phyloP scores from a whole-genome alignment of 176 grass and related monocot genomes.

The Saccharum officinarum region DNA sequence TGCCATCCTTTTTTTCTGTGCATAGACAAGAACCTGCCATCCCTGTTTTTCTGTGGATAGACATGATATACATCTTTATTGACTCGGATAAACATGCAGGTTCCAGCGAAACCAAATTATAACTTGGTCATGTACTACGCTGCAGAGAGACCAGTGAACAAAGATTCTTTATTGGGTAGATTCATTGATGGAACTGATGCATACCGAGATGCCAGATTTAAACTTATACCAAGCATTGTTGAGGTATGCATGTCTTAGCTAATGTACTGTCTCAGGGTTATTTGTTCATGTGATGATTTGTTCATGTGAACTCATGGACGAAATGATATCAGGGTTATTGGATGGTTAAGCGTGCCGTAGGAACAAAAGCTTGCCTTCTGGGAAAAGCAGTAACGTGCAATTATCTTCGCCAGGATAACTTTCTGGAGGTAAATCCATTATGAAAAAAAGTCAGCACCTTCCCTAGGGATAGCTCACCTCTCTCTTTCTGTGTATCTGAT shows the following conservation, averaged over 20 bases:
- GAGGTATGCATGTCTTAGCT: slow-evolving; percentile 64
- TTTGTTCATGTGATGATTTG: slow-evolving; percentile 33
- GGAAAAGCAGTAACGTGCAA: slow-evolving; percentile 97
- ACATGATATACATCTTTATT: background rate
- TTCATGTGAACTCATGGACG: slow-evolving; percentile 24
- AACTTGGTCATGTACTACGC: slow-evolving; percentile 88
- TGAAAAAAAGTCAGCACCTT: background rate
- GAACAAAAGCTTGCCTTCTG: slow-evolving; percentile 95
- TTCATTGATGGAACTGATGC: slow-evolving; percentile 89
- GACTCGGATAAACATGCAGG: slow-evolving; percentile 55
- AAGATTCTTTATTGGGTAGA: slow-evolving; percentile 76
- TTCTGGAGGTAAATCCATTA: slow-evolving; percentile 76
- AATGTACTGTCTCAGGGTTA: background rate
- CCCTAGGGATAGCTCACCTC: background rate
- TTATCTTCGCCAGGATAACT: slow-evolving; percentile 90
- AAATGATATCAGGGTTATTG: slow-evolving; percentile 75
- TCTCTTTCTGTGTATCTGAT: too few relatives aligned
- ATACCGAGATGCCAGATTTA: slow-evolving; percentile 90
- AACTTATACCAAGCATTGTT: slow-evolving; percentile 95
- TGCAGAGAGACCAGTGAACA: slow-evolving; percentile 78
- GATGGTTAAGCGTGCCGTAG: slow-evolving; percentile 98
- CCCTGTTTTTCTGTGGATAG: slow-evolving; percentile 7
- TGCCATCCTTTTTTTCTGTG: slow-evolving; percentile 9
- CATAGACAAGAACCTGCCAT: background rate
- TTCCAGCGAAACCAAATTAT: slow-evolving; percentile 94